Base-by-base conservation (phyloP, 1,284 basidiomycete genomes). In the Wolfiporia cocos region DNA sequence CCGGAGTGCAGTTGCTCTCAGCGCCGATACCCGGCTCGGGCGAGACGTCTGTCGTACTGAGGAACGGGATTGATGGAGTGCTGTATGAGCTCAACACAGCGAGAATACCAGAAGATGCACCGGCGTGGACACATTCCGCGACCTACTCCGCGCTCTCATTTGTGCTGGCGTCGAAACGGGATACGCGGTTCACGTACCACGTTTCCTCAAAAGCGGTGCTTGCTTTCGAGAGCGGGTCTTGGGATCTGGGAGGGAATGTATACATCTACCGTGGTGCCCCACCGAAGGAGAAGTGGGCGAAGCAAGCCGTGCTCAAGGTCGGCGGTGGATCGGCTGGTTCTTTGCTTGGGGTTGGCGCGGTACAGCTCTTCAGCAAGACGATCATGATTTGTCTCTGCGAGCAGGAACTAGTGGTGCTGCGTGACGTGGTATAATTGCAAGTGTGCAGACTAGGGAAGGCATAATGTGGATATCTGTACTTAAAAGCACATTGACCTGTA, bases 141-240 rank as follows among this genome's bases (percentile, higher is more conserved):
- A 96, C 92, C 0, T 91, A 83, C 59, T 84, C 90, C 4, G 95
- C 93, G 0, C 74, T 99, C 3, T 76, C 90, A 1, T 99, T 97
- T 58, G 95, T 98, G 15, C 73, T 99, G 22, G 92, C 92, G 1
- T 94, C 92, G 3, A 99, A 99, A 62, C 81, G 81, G 20, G 92
- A 95, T 61, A 80, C 86, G 1, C 76, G 88, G 11, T 91, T 93
- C 63, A 85, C 85, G 2, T 74, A 84, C 52, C 90, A 95, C 55
- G 62, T 80, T 23, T 61, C 70, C 1, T 55, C 64, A 1, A 56
- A 65, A 26, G 69, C 72, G 6, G 81, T 88, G 1, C 67, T 92
- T 37, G 90, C 87, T 0, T 90, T 96, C 52, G 92, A 95, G 58
- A 78, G 79, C 45, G 85, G 88, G 20, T 59, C 71, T 23, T 65